Base-by-base conservation (phyloP, 495 filamentous ascomycete species). In the Trichocladium antarcticum region DNA sequence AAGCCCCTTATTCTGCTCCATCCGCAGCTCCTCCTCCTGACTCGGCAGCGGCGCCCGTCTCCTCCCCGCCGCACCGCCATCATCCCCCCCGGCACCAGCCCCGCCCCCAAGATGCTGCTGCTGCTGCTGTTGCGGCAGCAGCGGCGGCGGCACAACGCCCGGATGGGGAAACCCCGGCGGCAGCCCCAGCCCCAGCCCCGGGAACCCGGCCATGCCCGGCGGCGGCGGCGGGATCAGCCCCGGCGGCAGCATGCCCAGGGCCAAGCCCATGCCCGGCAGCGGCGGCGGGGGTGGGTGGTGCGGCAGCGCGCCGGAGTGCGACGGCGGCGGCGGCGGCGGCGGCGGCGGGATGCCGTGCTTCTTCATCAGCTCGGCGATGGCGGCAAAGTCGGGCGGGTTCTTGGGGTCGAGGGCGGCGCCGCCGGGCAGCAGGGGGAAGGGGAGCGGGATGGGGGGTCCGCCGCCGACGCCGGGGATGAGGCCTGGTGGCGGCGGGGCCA, bases 11-110 rank as follows among this genome's bases (percentile, higher is more conserved):
- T 72, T 73, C 70, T 87, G 83, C 63, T 88, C 83, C 71, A 83
- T 78, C 54, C 78, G 74, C 60, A 89, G 60, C 59, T 84, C 88
- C 58, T 90, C 87, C 58, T 87, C 78, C 63, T 90, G 86, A 61
- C 86, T 89, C 8, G 85, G 85, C 44, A 89, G 64, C 28, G 85
- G 85, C 6, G 72, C 82, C 46, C 83, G 64, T 61, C 74, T 72
- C 39, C 78, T 68, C 20, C 45, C 49, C 1, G 49, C 43, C 7
- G 49, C 46, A 31, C 49, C 54, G 27, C 43, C 54, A 24, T 37
- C 56, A 2, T 50, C 45, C 17, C 43, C 38, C 0, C 40, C n/a
- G n/a, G n/a, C n/a, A n/a, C 45, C 49, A 2, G 49, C 43, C 7
- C 50, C 46, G 27, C 49, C 54, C 28, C 43, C 54, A 24, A 37